These are phyloP conservation scores for Kandelia obovata DNA, from an alignment of 345 rosid genomes.

Conservation along the genomic window DNA sequence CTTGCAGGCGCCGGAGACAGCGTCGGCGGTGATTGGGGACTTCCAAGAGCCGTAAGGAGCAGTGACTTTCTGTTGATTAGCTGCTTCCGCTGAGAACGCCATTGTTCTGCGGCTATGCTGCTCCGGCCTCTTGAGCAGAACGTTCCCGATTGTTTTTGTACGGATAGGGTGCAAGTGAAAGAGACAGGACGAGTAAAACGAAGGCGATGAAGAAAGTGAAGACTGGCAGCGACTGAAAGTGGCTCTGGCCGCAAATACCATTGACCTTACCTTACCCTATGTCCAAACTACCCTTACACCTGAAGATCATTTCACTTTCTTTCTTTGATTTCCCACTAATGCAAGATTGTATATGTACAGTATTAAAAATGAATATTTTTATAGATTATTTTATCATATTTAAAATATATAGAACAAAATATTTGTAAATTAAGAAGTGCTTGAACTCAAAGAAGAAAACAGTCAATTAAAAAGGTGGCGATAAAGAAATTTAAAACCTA, in stretches of 20 bases:
- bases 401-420: too few relatives aligned
- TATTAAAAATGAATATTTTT: too few relatives aligned
- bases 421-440: too few relatives aligned
- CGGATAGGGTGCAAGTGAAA: conserved; percentile 1
- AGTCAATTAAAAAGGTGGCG: too few relatives aligned
- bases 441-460: too few relatives aligned
- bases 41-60: conserved; percentile 94
- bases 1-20: conserved; percentile 79
- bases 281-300: too few relatives aligned
- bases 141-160: not conserved
- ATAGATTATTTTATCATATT: too few relatives aligned
- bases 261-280: not conserved
- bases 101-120: conserved; percentile 20
- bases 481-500: too few relatives aligned
- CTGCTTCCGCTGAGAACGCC: conserved; percentile 45
- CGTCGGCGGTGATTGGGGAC: conserved; percentile 86
- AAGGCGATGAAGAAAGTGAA: not conserved
- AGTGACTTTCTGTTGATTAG: conserved; percentile 28
- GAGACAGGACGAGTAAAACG: not conserved
- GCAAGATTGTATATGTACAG: too few relatives aligned
- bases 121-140: conserved; percentile 10
- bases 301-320: too few relatives aligned
- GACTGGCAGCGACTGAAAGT: conserved; percentile 32
- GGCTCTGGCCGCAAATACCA: conserved; percentile 28
- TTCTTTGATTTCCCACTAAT: too few relatives aligned